Evolutionary conservation across 2,329 filamentous ascomycete genomes (phyloP), one percentile per base, ranked within the genome.

Genomic region (Fusarium succisae): DNA sequence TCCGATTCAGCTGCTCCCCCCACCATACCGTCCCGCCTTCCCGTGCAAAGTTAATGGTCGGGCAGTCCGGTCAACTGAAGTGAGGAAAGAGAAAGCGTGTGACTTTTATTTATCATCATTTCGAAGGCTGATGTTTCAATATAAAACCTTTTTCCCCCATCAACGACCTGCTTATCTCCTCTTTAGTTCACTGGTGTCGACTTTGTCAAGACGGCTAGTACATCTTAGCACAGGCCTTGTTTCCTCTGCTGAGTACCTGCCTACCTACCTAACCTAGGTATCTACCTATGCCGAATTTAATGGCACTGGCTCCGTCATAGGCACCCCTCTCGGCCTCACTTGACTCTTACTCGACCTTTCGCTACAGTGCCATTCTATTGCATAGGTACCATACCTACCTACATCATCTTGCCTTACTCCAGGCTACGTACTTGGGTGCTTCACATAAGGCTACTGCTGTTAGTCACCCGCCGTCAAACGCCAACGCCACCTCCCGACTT

Each of bases 401-500:
- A 61, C 48, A 55, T 28, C 35, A 65, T 30, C 24, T 35, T 67
- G 41, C 61, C 44, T 37, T 51, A 37, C 61, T 43, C 37, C 44
- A 66, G 60, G 64, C 63, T 65, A 38, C 63, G 55, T 68, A 48
- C 63, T 50, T 28, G 38, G 39, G 53, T 60, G 24, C 38, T 43
- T 39, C 50, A 50, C 54, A 58, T 50, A 51, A 67, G 62, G 63
- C 48, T 45, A 57, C 26, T 70, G 32, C 39, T 61, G 50, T 72
- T 74, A 74, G 71, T 74, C 71, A 74, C 71, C 71, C 63, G 63
- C 70, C 70, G 43, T 61, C 67, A 74, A 74, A 74, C 63, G 64
- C 57, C 72, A 66, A 74, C 72, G 68, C 72, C 72, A 74, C 72
- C 64, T 45, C 58, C 44, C 47, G 64, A 69, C 55, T 66, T 66